Base-by-base conservation (phyloP, 371 early-diverging fungal genomes). In the Apophysomyces sp. region DNA sequence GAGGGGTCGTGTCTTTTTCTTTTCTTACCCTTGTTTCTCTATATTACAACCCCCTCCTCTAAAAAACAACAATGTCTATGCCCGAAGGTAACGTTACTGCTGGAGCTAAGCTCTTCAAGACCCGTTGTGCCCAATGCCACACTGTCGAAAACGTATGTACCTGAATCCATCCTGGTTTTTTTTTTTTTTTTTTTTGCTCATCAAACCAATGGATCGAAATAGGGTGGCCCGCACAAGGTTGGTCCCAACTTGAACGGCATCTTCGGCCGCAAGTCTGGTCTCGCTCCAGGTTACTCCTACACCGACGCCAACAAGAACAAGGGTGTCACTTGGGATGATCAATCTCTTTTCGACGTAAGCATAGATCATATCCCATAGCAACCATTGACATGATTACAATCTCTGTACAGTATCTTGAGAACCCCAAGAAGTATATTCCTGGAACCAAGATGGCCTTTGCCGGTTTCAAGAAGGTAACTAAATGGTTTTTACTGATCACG, bases 31-130 rank as follows among this genome's bases (percentile, higher is more conserved):
- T 44, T 44, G 24, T 21, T 24, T 44, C 49, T 44, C 21, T 44
- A 44, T 54, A 55, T 60, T 30, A 32, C 44, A 56, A 44, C 61
- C 44, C 58, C 40, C 30, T 41, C 37, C 52, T 54, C 40, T 54
- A 24, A 54, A 16, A 28, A 31, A 31, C 8, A 60, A 16, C 55
- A 66, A 34, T 66, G 55, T 31, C 51, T 36, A 41, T 58, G 11
- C 51, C 69, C 28, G 61, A 61, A 67, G 79, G 79, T 61, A 66
- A 79, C 67, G 76, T 73, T 59, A 39, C 68, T 61, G 77, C 74
- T 65, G 98, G 98, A 77, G 96, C 96, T 69, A 95, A 95, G 88
- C 94, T 98, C 78, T 98, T 98, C 93, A 95, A 96, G 88, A 96
- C 97, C 68, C 93, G 98, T 65, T 98, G 98, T 73, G 95, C 96